A percentile compares a stretch with the other conserved stretches of the same genome.
Conservation (phyloP, 331 rosid species). For the Quercus lobata region DNA sequence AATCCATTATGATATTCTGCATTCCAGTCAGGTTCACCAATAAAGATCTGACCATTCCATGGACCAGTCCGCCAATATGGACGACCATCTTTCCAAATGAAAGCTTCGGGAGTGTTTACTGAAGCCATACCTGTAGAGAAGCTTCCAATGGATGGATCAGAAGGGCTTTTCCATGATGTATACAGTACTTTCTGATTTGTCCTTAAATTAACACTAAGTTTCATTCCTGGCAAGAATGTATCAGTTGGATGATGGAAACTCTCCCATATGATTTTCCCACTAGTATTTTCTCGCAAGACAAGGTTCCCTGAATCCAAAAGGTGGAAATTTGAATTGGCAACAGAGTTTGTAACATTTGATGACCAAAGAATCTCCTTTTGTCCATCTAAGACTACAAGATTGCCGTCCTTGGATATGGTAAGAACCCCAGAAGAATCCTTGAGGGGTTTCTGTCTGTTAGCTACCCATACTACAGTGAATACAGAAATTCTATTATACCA, state of each 20-base stretch:
- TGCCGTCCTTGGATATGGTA: constrained; percentile 17
- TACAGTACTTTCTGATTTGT: background rate
- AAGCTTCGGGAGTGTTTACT: background rate
- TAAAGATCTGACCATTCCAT: constrained; percentile 29
- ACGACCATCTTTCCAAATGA: background rate
- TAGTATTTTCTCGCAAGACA: background rate
- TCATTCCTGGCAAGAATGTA: constrained; percentile 30
- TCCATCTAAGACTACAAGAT: constrained; percentile 21
- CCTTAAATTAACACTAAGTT: constrained; percentile 16
- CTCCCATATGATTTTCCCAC: constrained; percentile 24
- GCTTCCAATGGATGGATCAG: constrained; percentile 17
- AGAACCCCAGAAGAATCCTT: constrained; percentile 19
- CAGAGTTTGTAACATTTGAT: background rate
- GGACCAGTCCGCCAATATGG: constrained; percentile 17
- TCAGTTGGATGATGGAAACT: constrained; percentile 42
- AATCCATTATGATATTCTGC: constrained; percentile 1
- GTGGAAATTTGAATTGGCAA: background rate
- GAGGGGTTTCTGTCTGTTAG: constrained; percentile 28
- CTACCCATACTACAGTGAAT: too few species aligned
- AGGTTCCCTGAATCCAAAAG: constrained; percentile 20
- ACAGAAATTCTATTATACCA: too few species aligned
- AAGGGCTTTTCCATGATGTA: constrained; percentile 21
- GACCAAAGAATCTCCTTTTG: constrained; percentile 10
- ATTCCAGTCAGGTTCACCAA: background rate
- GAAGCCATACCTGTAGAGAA: background rate